A percentile compares a stretch with the other conserved stretches of the same genome.
phyloP scores from a whole-genome alignment of 352 stramenopile species.

The Globisporangium middletonii region DNA sequence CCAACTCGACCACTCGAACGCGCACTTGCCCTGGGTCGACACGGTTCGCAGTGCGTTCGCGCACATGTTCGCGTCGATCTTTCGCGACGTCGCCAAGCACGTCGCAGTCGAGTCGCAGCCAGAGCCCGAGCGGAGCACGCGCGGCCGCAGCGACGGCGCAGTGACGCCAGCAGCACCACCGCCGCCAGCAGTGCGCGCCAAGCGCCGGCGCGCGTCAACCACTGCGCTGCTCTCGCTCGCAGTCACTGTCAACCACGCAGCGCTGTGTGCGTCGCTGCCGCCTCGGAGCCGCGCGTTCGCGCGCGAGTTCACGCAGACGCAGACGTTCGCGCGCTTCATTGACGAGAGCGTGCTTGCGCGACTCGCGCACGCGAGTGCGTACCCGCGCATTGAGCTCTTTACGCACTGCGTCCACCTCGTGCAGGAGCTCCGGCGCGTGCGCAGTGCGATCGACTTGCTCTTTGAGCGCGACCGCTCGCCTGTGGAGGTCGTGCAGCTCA shows the following conservation, averaged over 20 bases:
- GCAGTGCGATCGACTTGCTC: constrained; percentile 35
- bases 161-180: background rate
- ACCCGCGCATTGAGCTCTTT: constrained; percentile 46
- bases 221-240: constrained; percentile 23
- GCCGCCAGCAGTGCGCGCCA: background rate
- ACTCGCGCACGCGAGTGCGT: constrained; percentile 23
- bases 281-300: constrained; percentile 24
- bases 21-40: constrained; percentile 55
- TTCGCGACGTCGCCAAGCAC: constrained; percentile 45
- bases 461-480: constrained; percentile 46
- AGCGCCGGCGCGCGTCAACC: constrained; percentile 34
- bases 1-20: constrained; percentile 36
- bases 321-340: constrained; percentile 57
- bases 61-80: constrained; percentile 56
- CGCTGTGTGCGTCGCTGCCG: constrained; percentile 28
- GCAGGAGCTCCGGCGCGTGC: constrained; percentile 28
- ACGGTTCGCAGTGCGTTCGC: constrained; percentile 51
- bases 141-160: background rate
- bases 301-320: constrained; percentile 49
- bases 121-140: background rate
- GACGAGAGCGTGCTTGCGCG: constrained; percentile 51
- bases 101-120: constrained; percentile 33
- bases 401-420: constrained; percentile 55
- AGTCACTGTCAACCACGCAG: constrained; percentile 45
- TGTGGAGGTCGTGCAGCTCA: constrained; percentile 28